Percentiles rank a stretch among this genome's conserved stretches.
These are phyloP conservation scores for Nymphaea colorata DNA, from an alignment of 164 flowering plant genomes.

Conservation along the genomic window DNA sequence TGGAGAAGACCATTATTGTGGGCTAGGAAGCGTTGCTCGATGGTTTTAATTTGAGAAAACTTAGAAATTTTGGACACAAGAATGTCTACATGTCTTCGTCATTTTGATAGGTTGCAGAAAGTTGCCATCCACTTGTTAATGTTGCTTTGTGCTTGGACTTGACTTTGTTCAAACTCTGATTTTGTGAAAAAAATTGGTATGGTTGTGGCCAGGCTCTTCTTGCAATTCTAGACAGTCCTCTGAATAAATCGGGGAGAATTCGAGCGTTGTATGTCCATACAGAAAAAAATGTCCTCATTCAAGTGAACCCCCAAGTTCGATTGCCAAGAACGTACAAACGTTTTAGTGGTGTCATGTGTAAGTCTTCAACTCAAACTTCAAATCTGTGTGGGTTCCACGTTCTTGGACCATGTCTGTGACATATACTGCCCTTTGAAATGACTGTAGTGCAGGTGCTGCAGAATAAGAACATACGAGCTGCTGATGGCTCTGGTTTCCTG, in stretches of 20 bases:
- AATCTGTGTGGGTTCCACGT: neutral
- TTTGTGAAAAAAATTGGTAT: too few relatives aligned
- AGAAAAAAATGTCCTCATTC: constrained; percentile 77
- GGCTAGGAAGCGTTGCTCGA: too few relatives aligned
- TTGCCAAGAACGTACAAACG: constrained; percentile 87
- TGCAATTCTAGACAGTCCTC: constrained; percentile 65
- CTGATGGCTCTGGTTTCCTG: constrained; percentile 68
- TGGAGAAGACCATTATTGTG: too few relatives aligned
- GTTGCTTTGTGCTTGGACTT: too few relatives aligned
- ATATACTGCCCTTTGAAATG: neutral
- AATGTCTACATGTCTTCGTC: too few relatives aligned
- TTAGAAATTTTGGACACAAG: too few relatives aligned
- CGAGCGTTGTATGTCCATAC: constrained; percentile 75
- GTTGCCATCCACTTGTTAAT: too few relatives aligned
- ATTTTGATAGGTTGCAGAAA: too few relatives aligned
- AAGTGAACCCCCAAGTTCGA: constrained; percentile 87
- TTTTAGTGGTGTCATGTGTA: constrained; percentile 83
- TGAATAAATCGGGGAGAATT: constrained; percentile 74
- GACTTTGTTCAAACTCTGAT: too few relatives aligned
- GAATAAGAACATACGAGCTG: constrained; percentile 55
- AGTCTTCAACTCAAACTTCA: constrained; percentile 12
- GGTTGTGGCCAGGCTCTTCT: constrained; percentile 46
- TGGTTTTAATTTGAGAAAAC: too few relatives aligned
- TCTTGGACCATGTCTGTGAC: neutral
- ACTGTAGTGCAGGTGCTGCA: constrained; percentile 80